Evolutionary conservation across 225 moss, liverwort and hornwort species (phyloP).

Genomic region (Antitrichia curtipendula): DNA sequence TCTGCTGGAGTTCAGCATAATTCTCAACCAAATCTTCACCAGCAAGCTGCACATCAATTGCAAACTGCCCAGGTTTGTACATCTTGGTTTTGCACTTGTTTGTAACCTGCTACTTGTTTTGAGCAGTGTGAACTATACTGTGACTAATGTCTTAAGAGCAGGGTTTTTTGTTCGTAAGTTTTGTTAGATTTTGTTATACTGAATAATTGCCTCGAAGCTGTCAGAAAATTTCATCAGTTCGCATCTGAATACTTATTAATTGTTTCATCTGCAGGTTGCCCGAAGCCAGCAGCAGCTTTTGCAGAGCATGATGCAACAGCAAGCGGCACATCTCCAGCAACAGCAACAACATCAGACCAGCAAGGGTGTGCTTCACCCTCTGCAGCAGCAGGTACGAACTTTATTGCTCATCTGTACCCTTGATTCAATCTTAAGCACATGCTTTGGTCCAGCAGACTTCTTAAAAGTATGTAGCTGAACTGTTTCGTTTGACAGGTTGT

Average conservation of each 20-base stretch:
- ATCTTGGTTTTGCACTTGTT: background rate
- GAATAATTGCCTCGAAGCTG: background rate
- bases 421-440: background rate
- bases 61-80: conserved; percentile 36
- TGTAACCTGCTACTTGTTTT: background rate
- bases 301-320: conserved; percentile 37
- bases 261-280: conserved; percentile 8
- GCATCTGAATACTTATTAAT: background rate
- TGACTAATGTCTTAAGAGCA: background rate
- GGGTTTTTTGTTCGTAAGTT: background rate
- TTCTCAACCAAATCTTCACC: conserved; percentile 30
- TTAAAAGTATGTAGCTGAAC: background rate
- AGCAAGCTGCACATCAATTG: conserved; percentile 43
- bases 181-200: background rate
- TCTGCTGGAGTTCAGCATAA: conserved; percentile 26
- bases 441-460: background rate
- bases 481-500: conserved; percentile 21
- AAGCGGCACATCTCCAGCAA: conserved; percentile 38
- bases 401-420: background rate
- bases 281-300: conserved; percentile 44
- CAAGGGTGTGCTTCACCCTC: conserved; percentile 36
- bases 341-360: conserved; percentile 40
- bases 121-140: background rate
- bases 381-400: conserved; percentile 32
- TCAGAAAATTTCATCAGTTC: background rate